Evolutionary conservation across 176 grass and related monocot genomes (phyloP), one percentile per base, ranked within the genome.

Genomic region (Oryza australiensis): DNA sequence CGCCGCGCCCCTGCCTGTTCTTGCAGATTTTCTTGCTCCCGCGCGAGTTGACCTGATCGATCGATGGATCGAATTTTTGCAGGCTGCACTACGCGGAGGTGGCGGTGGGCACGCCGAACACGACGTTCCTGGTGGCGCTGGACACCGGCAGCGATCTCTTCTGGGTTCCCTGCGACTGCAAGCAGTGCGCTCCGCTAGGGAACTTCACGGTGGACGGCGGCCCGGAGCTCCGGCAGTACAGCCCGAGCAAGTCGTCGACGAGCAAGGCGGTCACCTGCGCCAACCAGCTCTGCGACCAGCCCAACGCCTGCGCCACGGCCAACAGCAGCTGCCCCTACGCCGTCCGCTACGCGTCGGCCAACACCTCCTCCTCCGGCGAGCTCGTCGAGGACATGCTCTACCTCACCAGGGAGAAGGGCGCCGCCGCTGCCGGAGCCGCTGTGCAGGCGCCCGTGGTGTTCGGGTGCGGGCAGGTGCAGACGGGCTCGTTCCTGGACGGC

Each of bases 81-180:
- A 97, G 92, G 51, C 68, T 98, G 88, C 83, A 98, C 82, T 98
- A 98, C 83, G 92, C 95, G 74, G 7, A 70, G 30, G 90, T 98
- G 42, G 35, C 75, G 0, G 14, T 98, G 75, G 95, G 95, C 42
- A 98, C 95, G 29, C 95, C 95, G n/a, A 95, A 86, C 74, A 9
- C 73, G 76, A 93, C 90, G 62, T 98, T 98, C 84, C 48, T 98
- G 37, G 92, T 93, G 78, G 95, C 95, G 48, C 68, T 98, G 13
- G 95, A 98, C 76, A 98, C 95, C 3, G 95, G 95, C 66, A 98
- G 95, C 76, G 64, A 95, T 87, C 84, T 98, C 73, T 91, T 98
- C 71, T 98, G 95, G 95, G 85, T 98, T 48, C 95, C 95, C 55
- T 98, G 95, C 55, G 81, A 98, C 76, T 98, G 95, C 88, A 81